Evolutionary conservation across 2,329 filamentous ascomycete species (phyloP).

Genomic region (Sporothrix phasma): DNA sequence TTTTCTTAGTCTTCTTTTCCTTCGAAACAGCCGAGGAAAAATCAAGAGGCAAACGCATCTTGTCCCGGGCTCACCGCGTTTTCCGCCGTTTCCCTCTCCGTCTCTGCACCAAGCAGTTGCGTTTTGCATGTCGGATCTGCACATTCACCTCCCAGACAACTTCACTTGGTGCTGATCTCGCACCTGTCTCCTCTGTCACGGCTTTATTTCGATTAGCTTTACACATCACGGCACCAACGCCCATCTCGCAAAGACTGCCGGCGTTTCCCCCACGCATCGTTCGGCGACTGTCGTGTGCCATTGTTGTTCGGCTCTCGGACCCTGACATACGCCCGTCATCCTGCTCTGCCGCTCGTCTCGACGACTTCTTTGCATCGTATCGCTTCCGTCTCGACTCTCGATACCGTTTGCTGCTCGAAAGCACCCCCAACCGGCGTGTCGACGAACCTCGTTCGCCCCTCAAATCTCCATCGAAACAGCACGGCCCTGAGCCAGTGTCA

Average conservation of each 20-base stretch:
- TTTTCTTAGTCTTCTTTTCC: neutral
- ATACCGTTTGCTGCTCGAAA: neutral
- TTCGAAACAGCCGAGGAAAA: constrained; percentile 12
- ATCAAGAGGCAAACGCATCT: constrained; percentile 1
- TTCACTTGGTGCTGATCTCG: neutral
- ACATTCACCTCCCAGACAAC: neutral
- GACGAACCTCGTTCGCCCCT: neutral
- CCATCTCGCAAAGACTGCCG: neutral
- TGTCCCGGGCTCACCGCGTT: constrained; percentile 5
- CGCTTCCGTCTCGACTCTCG: neutral
- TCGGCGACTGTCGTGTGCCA: constrained; percentile 1
- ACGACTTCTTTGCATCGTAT: neutral
- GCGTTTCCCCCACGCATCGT: neutral
- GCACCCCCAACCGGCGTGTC: neutral
- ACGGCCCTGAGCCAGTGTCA: neutral
- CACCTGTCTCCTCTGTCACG: neutral
- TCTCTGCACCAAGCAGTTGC: neutral
- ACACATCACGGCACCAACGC: neutral
- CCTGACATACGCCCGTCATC: neutral
- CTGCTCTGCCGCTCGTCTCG: neutral
- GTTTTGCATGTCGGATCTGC: neutral
- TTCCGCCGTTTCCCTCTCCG: neutral
- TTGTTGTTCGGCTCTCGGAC: neutral
- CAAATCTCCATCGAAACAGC: neutral
- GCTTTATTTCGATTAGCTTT: constrained; percentile 1